Base-by-base conservation (phyloP, 305 asterid species). In the Fraxinus greggii region DNA sequence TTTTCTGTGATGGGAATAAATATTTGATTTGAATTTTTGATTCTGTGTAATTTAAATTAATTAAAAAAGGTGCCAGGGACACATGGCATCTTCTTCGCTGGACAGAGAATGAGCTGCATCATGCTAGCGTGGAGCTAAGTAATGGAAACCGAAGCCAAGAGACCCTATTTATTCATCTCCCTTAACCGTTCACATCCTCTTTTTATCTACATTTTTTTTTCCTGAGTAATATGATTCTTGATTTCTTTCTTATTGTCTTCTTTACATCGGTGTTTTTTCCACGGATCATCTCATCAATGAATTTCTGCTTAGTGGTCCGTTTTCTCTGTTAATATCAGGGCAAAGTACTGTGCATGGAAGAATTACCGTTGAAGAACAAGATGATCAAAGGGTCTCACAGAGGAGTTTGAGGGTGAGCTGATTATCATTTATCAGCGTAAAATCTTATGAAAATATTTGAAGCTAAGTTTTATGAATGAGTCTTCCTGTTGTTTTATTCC, bases 341-440 rank as follows among this genome's bases (percentile, higher is more conserved):
- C 94, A 92, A 87, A 89, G 84, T 72, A 72, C 48, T 7, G n/a
- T 6, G 72, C 86, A 81, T 81, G 88, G 88, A 75, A 90, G 92
- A 85, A 59, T 79, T 78, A 69, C 87, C 59, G 75, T 84, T 78
- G 86, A 87, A 48, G 94, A 88, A 72, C 89, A 83, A 48, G 88
- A 86, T 81, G 84, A 86, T 82, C 84, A 75, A 40, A 90, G 91
- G 87, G 77, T 85, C 72, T 76, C 89, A 23, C 78, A 79, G 72
- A 72, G 90, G 80, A 89, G 75, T 87, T 90, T 94, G 76, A 84
- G 80, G 95, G 99, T 96, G 84, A 89, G 92, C 82, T 85, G 63
- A 10, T 73, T 13, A 56, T 42, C 77, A 45, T 78, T 73, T 13
- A 56, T 51, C 77, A 63, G 77, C 74, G 32, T n/a, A 72, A 17